Base-by-base conservation (phyloP, 2,329 filamentous ascomycete genomes). In the Hypoxylon sp. region DNA sequence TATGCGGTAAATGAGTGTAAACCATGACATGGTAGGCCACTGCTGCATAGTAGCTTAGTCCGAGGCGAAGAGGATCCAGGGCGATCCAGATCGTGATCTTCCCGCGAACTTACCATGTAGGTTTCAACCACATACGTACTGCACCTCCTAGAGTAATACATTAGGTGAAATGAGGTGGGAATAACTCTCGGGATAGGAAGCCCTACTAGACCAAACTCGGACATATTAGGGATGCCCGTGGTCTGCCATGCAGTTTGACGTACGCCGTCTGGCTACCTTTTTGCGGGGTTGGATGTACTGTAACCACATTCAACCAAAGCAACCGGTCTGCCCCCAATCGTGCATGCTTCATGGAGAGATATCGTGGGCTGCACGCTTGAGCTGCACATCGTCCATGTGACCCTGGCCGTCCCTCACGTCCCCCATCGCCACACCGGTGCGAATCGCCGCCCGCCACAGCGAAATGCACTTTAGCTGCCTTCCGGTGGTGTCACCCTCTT, bases 311-410 rank as follows among this genome's bases (percentile, higher is more conserved):
- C 23, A 38, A 67, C 56, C 64, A 65, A 50, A 60, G 60, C 25
- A 59, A 45, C 60, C 46, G 51, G 56, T n/a, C 49, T 38, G 51
- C 52, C 21, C 36, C 38, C 55, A 56, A 66, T 66, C 56, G 63
- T 70, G 60, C 65, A 62, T 68, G 23, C 53, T 57, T 56, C 38
- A 57, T 49, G 56, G 59, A 57, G 55, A 48, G 34, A 58, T 57
- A 48, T 58, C 38, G 41, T 32, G n/a, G 53, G 34, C 55, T 57
- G 63, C 41, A 60, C 51, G 36, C 58, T 57, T 57, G 36, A 48
- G 38, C 68, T 70, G 67, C 65, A 70, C 46, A 53, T 65, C 65
- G 62, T 55, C 65, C 70, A 70, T 68, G 70, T 67, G 63, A 72
- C 70, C 60, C 51, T 38, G 56, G 63, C 63, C 53, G 60, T 58